These are phyloP conservation scores for Zymoseptoria passerinii DNA, from an alignment of 2,329 filamentous ascomycete genomes.

Conservation along the genomic window DNA sequence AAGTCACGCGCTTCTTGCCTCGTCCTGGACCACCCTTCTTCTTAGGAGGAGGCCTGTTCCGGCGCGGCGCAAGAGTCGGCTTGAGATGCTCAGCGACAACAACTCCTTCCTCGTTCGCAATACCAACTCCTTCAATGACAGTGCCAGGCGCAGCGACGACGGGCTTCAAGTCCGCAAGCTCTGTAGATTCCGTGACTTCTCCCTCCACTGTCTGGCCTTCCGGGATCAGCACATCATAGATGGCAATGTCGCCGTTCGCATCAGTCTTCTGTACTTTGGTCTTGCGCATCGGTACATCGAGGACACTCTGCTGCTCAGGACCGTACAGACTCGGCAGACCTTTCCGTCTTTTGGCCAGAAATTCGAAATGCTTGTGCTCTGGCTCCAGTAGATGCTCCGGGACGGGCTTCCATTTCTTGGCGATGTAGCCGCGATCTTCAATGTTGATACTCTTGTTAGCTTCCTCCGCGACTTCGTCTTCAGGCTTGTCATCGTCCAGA, in stretches of 20 bases:
- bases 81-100: slow-evolving; percentile 41
- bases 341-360: slow-evolving; percentile 53
- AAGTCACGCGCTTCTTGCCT: slow-evolving; percentile 66
- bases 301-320: slow-evolving; percentile 21
- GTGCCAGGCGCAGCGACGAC: slow-evolving; percentile 49
- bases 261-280: slow-evolving; percentile 70
- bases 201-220: slow-evolving; percentile 75
- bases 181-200: slow-evolving; percentile 59
- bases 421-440: slow-evolving; percentile 43
- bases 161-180: slow-evolving; percentile 37
- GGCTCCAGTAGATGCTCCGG: slow-evolving; percentile 50
- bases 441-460: slow-evolving; percentile 36
- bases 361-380: slow-evolving; percentile 46
- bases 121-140: slow-evolving; percentile 50
- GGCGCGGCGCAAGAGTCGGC: slow-evolving; percentile 36
- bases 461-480: slow-evolving; percentile 32
- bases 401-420: slow-evolving; percentile 51
- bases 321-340: slow-evolving; percentile 49
- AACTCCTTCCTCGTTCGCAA: slow-evolving; percentile 54
- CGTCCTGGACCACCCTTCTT: slow-evolving; percentile 65
- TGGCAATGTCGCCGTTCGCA: slow-evolving; percentile 66
- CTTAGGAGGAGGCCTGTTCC: slow-evolving; percentile 73
- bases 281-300: slow-evolving; percentile 53
- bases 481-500: slow-evolving; percentile 53
- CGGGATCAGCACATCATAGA: slow-evolving; percentile 73